Evolutionary conservation across 2,329 filamentous ascomycete species (phyloP).

Genomic region (Cercospora sesami): DNA sequence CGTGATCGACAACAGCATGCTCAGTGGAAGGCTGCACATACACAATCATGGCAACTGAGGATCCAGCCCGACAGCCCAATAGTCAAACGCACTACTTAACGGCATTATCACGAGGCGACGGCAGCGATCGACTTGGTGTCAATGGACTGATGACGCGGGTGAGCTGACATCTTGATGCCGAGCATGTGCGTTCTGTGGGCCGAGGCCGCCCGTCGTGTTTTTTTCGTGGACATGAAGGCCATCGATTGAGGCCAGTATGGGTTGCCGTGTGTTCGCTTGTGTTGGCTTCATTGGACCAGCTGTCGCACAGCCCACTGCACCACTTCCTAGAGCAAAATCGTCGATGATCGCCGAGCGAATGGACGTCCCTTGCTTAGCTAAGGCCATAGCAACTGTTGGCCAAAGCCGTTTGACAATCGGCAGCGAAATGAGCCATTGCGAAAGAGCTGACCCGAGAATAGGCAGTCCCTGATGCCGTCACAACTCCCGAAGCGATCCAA

Average conservation of each 20-base stretch:
- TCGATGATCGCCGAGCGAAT: background rate
- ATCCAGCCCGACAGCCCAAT: background rate
- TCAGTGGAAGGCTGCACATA: background rate
- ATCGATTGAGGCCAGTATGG: background rate
- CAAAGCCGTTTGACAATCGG: background rate
- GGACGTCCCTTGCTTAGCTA: background rate
- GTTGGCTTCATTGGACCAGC: background rate
- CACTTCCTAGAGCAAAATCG: background rate
- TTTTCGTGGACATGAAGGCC: background rate
- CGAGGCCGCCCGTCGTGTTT: too few relatives aligned
- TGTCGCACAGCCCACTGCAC: background rate
- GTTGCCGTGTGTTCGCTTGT: background rate
- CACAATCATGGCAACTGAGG: background rate
- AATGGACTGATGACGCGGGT: background rate
- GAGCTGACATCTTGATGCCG: background rate
- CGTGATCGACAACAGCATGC: background rate
- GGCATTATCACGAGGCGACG: background rate
- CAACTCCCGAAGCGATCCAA: too few relatives aligned
- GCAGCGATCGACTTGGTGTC: background rate
- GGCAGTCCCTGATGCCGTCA: background rate
- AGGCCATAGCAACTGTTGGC: background rate
- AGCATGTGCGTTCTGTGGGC: background rate
- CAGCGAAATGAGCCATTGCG: background rate
- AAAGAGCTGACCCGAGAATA: background rate
- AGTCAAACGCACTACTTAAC: background rate